Evolutionary conservation across 2,329 filamentous ascomycete genomes (phyloP), one percentile per base, ranked within the genome.

Genomic region (Ilyonectria sp.): DNA sequence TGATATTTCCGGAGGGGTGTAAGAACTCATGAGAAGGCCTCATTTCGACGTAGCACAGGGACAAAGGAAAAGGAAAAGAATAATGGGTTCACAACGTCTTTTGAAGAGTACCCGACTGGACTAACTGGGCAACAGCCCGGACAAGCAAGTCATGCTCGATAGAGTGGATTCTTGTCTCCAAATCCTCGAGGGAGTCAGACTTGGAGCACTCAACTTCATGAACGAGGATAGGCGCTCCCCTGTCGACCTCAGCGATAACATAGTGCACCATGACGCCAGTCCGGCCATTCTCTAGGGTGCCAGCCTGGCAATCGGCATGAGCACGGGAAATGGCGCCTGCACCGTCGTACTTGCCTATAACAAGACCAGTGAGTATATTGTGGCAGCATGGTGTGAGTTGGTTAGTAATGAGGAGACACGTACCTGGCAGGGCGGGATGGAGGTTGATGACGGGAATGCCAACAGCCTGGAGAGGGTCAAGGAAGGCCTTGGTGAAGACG

Each of bases 181-280:
- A 84, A 52, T 87, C 86, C 33, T 90, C 86, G 57, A 95, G 76
- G 19, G 84, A 86, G 74, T 94, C 90, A 31, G 89, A 89, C 52
- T 87, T 85, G 66, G 87, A 86, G 70, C 87, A 90, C 61, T 89
- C 85, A 23, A 97, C 88, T 80, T 95, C 91, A 69, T 86, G 81
- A 1, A 91, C 87, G 67, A 95, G 77, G 73, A 97, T 92, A 6
- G 93, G 91, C 69, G 88, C 84, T 1, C 94, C 94, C 75, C 91
- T 87, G 82, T 97, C 94, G 59, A 97, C 94, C 78, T 95, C 90
- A 7, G 83, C 85, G 69, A 93, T 91, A 50, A 97, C 94, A 81
- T 94, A 92, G 81, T 97, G 94, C 13, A 94, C 90, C 94, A 97
- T 97, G 62, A 97, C 91, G 0, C 94, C 94, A 0, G 94, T 97